phyloP scores from a whole-genome alignment of 1,284 basidiomycete species.

The Austroboletus rostrupii region DNA sequence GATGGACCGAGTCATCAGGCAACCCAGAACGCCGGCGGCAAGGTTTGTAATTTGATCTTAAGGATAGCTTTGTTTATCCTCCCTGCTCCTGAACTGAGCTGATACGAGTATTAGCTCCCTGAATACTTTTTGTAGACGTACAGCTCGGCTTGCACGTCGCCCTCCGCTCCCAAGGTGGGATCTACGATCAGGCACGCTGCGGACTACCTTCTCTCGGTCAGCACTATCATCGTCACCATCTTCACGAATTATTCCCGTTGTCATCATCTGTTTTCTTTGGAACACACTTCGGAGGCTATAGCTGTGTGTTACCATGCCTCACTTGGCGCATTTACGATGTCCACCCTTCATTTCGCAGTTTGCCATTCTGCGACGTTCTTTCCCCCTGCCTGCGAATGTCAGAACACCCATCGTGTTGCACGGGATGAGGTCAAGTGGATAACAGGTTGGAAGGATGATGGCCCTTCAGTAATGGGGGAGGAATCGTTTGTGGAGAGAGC shows the following conservation, averaged over 20 bases:
- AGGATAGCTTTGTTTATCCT: not conserved
- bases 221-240: not conserved
- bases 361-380: not conserved
- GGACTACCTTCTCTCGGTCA: not conserved
- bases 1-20: constrained; percentile 76
- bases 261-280: constrained; percentile 1
- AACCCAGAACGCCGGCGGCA: constrained; percentile 63
- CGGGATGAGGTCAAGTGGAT: too few species aligned
- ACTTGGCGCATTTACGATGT: constrained; percentile 1
- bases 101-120: constrained; percentile 46
- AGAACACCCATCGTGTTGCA: not conserved
- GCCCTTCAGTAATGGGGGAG: too few species aligned
- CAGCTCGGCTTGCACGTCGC: not conserved
- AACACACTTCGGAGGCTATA: constrained; percentile 8
- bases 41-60: constrained; percentile 39
- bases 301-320: not conserved
- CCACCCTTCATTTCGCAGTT: not conserved
- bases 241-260: constrained; percentile 4
- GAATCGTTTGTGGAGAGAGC: too few species aligned
- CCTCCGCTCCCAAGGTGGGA: constrained; percentile 2
- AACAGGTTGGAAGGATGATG: too few species aligned
- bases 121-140: constrained; percentile 60
- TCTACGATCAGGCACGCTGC: constrained; percentile 5
- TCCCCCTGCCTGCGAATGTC: not conserved
- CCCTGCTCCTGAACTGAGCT: constrained; percentile 2